Evolutionary conservation across 495 filamentous ascomycete genomes (phyloP).

Genomic region (Hypomontagnella submonticulosa): DNA sequence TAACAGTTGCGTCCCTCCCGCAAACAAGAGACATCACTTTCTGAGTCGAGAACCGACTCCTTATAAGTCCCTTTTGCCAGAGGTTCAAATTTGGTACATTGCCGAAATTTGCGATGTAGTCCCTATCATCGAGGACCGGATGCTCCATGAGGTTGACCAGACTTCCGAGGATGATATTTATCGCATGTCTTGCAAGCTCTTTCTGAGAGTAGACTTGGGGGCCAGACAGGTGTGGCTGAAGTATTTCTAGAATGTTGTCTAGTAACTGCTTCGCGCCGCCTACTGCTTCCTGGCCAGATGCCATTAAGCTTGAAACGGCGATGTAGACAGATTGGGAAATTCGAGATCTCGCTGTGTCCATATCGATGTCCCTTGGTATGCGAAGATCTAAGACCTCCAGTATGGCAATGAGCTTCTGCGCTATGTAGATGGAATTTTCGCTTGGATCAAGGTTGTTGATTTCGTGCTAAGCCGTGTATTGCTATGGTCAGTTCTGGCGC

Average conservation of each 20-base stretch:
- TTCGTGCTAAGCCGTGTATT: conserved; percentile 8
- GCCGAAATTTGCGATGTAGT: conserved; percentile 50
- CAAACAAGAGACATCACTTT: conserved; percentile 49
- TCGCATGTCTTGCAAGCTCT: conserved; percentile 40
- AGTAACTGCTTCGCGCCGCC: conserved; percentile 5
- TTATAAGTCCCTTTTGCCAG: conserved; percentile 45
- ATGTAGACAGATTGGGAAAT: conserved; percentile 48
- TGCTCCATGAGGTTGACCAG: conserved; percentile 45
- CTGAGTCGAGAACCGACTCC: conserved; percentile 47
- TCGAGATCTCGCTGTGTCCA: conserved; percentile 47
- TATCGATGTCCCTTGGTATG: conserved; percentile 46
- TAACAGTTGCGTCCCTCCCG: conserved; percentile 46
- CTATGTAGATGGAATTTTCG: conserved; percentile 8
- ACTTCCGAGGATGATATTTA: conserved; percentile 46
- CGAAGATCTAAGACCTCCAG: conserved; percentile 47
- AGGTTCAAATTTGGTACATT: conserved; percentile 43
- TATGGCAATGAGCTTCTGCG: conserved; percentile 47
- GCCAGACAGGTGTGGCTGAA: conserved; percentile 25
- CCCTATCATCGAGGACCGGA: conserved; percentile 47
- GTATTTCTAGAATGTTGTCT: conserved; percentile 17
- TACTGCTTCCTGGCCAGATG: neutral
- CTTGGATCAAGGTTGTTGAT: neutral
- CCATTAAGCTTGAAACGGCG: conserved; percentile 38
- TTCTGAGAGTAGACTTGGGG: conserved; percentile 14
- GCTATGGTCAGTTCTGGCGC: neutral